Conservation (phyloP, 202 grass and related monocot species). For the Hordeum pubiflorum region DNA sequence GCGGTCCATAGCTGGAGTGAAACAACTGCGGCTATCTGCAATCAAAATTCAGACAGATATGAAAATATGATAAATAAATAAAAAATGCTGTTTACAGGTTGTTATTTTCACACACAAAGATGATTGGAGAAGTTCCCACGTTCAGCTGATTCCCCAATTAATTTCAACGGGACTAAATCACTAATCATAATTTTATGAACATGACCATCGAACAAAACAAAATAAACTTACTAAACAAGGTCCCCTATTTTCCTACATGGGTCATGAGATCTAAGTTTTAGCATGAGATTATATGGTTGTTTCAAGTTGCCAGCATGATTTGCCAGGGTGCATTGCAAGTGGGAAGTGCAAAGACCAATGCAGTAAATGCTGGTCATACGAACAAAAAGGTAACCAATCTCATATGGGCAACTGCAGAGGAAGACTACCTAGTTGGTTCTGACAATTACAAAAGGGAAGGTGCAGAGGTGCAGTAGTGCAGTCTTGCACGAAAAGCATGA, state of each 20-base stretch:
- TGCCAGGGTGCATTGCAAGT: not conserved
- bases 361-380: not conserved
- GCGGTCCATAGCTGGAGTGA: constrained; percentile 80
- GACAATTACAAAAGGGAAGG: not conserved
- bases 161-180: not conserved
- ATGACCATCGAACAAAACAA: not conserved
- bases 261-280: not conserved
- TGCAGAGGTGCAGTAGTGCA: not conserved
- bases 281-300: not conserved
- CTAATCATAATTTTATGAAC: not conserved
- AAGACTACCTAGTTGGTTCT: not conserved
- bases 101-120: not conserved
- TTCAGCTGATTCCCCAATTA: not conserved
- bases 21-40: constrained; percentile 67
- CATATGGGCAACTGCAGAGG: not conserved
- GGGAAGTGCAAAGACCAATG: not conserved
- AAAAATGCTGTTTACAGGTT: not conserved
- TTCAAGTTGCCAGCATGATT: not conserved
- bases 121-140: not conserved
- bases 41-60: constrained; percentile 13
- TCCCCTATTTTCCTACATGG: not conserved
- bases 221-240: no score
- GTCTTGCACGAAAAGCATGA: not conserved
- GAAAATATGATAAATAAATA: not conserved
- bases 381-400: not conserved